Evolutionary conservation across 192 early-diverging fungal species (phyloP).

Genomic region (Backusella tarrabulga): DNA sequence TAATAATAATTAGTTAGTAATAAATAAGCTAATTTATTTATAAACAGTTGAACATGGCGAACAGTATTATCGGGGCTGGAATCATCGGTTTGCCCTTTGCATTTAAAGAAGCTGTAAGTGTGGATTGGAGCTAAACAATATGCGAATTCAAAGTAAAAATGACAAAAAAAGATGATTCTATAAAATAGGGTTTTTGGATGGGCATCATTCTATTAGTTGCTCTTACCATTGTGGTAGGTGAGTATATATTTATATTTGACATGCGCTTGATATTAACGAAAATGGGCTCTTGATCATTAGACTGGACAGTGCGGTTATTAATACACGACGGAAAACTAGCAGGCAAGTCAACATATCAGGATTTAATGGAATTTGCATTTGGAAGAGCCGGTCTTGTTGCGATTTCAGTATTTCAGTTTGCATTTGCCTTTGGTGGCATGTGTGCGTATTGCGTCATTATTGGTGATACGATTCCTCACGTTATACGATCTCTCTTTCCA

Average conservation of each 20-base stretch:
- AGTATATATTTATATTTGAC: neutral
- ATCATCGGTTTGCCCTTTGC: slow-evolving; percentile 83
- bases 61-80: slow-evolving; percentile 93
- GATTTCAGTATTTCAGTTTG: slow-evolving; percentile 89
- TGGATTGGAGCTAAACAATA: neutral
- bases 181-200: slow-evolving; percentile 42
- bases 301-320: slow-evolving; percentile 79
- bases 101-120: slow-evolving; percentile 71
- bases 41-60: slow-evolving; percentile 78
- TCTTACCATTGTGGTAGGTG: slow-evolving; percentile 69
- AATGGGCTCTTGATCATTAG: slow-evolving; percentile 22
- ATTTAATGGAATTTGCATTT: slow-evolving; percentile 79
- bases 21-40: neutral
- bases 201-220: slow-evolving; percentile 51
- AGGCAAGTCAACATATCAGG: slow-evolving; percentile 80
- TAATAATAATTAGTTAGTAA: neutral
- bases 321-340: slow-evolving; percentile 75
- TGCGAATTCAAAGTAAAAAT: neutral
- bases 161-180: neutral
- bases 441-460: slow-evolving; percentile 70
- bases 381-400: slow-evolving; percentile 71
- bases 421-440: slow-evolving; percentile 89
- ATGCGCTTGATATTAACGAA: neutral
- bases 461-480: slow-evolving; percentile 85
- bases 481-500: slow-evolving; percentile 71